Base-by-base conservation (phyloP, 2,329 filamentous ascomycete species). In the Aspergillus sp. region DNA sequence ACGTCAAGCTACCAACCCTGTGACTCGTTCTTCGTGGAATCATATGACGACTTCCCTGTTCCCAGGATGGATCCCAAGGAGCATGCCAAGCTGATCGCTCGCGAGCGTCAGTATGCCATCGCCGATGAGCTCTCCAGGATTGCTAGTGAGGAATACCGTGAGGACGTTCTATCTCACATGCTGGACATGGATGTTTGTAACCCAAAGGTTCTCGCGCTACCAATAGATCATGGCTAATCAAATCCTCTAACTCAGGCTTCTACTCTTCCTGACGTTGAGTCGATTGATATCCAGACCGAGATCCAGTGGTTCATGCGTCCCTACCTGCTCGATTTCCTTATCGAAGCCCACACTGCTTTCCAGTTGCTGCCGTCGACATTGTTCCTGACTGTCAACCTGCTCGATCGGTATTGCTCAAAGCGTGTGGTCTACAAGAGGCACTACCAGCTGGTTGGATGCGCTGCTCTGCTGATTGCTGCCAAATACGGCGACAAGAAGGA, bases 301-400 rank as follows among this genome's bases (percentile, higher is more conserved):
- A 98, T 99, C 66, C 93, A 98, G 77, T 99, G 95, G 95, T 98
- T 96, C 81, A 99, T 99, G 95, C 85, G 95, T 72, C 95, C 95
- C 0, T 98, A 97, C 78, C 89, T 99, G 41, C 91, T 99, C 75
- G 95, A 99, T 82, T 99, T 99, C 81, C 87, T 99, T 69, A 91
- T 98, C 72, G 95, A 99, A 85, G 95, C 94, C 54, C 95, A 99
- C 75, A 91, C 92, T 68, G 94, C 94, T 64, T 99, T 98, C 80
- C 91, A 92, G 70, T 86, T 99, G 11, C 86, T 98, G 13, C 94
- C 95, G 46, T 93, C 97, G 77, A 99, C 95, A 1, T 86, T 99
- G 55, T 97, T 97, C 83, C 87, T 99, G 60, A 93, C 95, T 38
- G 89, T 98, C 80, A 99, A 99, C 81, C 89, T 99, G 50, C 87